These are phyloP conservation scores for Penicillium sp. DNA, from an alignment of 2,329 filamentous ascomycete genomes.

Conservation along the genomic window DNA sequence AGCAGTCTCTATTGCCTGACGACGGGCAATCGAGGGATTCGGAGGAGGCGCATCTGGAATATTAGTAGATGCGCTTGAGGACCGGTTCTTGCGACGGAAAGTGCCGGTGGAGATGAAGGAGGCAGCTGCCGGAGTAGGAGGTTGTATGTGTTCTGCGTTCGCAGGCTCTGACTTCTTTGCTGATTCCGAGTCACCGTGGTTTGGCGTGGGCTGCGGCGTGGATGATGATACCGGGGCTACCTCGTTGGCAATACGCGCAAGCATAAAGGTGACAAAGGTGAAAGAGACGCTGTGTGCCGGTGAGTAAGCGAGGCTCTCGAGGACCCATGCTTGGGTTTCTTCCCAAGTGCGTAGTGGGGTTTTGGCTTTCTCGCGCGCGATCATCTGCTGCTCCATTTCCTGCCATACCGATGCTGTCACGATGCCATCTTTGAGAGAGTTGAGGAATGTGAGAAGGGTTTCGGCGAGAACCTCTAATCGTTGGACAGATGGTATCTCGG, in stretches of 20 bases:
- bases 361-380: conserved; percentile 52
- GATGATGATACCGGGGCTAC: conserved; percentile 45
- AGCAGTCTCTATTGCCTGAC: conserved; percentile 60
- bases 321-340: conserved; percentile 61
- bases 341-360: conserved; percentile 51
- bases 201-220: neutral
- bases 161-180: neutral
- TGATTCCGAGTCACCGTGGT: conserved; percentile 5
- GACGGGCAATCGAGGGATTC: conserved; percentile 53
- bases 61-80: conserved; percentile 29
- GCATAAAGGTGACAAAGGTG: conserved; percentile 79
- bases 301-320: conserved; percentile 71
- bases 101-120: conserved; percentile 32
- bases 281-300: conserved; percentile 87
- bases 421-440: conserved; percentile 75
- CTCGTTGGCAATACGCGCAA: conserved; percentile 62
- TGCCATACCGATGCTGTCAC: conserved; percentile 71
- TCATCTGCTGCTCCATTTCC: conserved; percentile 62
- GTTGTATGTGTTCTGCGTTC: conserved; percentile 7
- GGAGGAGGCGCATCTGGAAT: neutral
- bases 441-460: conserved; percentile 72
- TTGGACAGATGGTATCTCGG: conserved; percentile 63
- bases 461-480: conserved; percentile 75
- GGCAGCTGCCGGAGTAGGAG: conserved; percentile 22
- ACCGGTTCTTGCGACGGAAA: conserved; percentile 31